A percentile compares a stretch with the other conserved stretches of the same genome.
Conservation (phyloP, 2,329 filamentous ascomycete genomes). For the Penicillium sp. region DNA sequence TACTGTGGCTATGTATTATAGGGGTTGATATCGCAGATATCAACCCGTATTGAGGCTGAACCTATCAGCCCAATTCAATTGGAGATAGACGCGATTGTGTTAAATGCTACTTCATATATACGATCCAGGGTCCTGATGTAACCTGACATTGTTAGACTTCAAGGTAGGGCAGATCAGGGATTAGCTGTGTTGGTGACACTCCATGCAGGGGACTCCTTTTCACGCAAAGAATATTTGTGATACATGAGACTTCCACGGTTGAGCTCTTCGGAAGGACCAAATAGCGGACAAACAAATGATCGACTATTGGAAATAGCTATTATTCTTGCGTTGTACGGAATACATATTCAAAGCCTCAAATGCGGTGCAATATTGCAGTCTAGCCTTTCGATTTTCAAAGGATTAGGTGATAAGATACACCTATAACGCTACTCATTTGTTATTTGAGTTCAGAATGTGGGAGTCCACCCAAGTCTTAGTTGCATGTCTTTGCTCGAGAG, state of each 20-base stretch:
- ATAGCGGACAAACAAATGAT: neutral
- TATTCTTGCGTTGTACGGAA: neutral
- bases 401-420: neutral
- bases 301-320: neutral
- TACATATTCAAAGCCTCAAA: neutral
- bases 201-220: neutral
- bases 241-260: neutral
- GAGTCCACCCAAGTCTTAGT: no score
- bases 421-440: neutral
- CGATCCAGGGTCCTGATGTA: constrained; percentile 1
- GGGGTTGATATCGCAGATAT: neutral
- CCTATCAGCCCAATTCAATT: neutral
- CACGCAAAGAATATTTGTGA: neutral
- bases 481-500: no score
- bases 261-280: neutral
- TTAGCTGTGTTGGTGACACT: neutral
- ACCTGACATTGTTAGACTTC: neutral
- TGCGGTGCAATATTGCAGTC: neutral
- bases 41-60: neutral
- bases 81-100: neutral
- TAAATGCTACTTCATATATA: neutral
- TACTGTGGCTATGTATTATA: neutral
- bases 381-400: neutral
- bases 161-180: neutral
- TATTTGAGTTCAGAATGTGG: neutral